Conservation (phyloP, 192 early-diverging fungal species). For the Coemansia sp. region DNA sequence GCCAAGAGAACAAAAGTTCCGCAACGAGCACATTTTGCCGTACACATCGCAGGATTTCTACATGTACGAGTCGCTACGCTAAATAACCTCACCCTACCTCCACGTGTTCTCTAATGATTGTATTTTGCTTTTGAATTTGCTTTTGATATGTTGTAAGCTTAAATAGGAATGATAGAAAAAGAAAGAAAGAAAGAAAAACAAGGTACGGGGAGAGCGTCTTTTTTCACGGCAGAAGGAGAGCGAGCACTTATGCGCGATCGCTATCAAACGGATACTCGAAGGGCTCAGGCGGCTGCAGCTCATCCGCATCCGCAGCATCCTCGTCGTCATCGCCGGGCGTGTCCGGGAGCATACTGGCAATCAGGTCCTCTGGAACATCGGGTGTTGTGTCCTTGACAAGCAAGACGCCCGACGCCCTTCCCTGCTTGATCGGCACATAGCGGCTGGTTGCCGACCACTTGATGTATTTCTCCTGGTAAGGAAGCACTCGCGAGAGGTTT, state of each 20-base stretch:
- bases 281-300: constrained; percentile 72
- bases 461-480: constrained; percentile 84
- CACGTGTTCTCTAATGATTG: not conserved
- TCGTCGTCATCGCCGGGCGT: constrained; percentile 23
- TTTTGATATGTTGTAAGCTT: too few species aligned
- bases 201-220: not conserved
- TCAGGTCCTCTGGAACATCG: constrained; percentile 80
- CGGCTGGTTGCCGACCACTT: constrained; percentile 82
- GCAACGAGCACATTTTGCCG: constrained; percentile 35
- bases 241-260: constrained; percentile 27
- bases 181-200: not conserved
- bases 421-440: constrained; percentile 89
- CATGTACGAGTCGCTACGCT: constrained; percentile 50
- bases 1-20: constrained; percentile 20
- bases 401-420: constrained; percentile 76
- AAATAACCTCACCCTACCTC: not conserved
- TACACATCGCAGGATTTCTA: constrained; percentile 34
- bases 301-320: not conserved
- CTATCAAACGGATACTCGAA: constrained; percentile 80
- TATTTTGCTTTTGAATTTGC: not conserved
- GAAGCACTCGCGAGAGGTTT: constrained; percentile 89
- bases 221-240: too few species aligned
- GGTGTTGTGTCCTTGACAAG: constrained; percentile 79
- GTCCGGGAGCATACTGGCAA: constrained; percentile 59
- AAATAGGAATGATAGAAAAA: constrained; percentile 16